Percentiles rank a stretch among this genome's conserved stretches.
Evolutionary conservation across 768 basidiomycete species (phyloP).

Genomic region (Lenzites betulinus): DNA sequence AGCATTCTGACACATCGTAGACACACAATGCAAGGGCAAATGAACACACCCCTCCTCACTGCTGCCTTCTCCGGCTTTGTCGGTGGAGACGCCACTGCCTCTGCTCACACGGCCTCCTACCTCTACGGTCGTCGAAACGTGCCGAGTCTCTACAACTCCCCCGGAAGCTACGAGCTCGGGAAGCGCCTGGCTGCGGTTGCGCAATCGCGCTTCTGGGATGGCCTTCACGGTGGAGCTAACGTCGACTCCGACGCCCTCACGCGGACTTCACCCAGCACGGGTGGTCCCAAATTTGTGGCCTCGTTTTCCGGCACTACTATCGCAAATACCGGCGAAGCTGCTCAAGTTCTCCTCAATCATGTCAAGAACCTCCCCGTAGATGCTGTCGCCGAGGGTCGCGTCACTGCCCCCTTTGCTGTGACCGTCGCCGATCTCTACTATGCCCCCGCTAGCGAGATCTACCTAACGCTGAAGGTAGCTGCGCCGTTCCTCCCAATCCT

Average conservation of each 20-base stretch:
- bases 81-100: conserved; percentile 4
- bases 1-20: background rate
- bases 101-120: conserved; percentile 1
- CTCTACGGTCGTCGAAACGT: conserved; percentile 4
- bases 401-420: conserved; percentile 12
- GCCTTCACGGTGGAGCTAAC: conserved; percentile 10
- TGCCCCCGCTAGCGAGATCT: conserved; percentile 6
- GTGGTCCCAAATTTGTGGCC: conserved; percentile 11
- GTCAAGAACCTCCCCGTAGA: background rate
- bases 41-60: background rate
- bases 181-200: background rate
- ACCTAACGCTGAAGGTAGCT: conserved; percentile 3
- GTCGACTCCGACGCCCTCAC: conserved; percentile 4
- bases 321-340: background rate
- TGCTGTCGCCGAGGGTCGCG: conserved; percentile 1
- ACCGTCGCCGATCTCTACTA: conserved; percentile 9
- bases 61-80: background rate
- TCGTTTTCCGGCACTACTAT: conserved; percentile 11
- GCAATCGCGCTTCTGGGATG: conserved; percentile 11
- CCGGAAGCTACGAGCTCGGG: conserved; percentile 8
- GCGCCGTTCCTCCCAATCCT: conserved; percentile 16
- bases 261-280: background rate
- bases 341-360: background rate
- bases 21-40: background rate
- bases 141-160: conserved; percentile 4